Conservation (phyloP, 2,329 filamentous ascomycete genomes). For the Leptographium procerum region DNA sequence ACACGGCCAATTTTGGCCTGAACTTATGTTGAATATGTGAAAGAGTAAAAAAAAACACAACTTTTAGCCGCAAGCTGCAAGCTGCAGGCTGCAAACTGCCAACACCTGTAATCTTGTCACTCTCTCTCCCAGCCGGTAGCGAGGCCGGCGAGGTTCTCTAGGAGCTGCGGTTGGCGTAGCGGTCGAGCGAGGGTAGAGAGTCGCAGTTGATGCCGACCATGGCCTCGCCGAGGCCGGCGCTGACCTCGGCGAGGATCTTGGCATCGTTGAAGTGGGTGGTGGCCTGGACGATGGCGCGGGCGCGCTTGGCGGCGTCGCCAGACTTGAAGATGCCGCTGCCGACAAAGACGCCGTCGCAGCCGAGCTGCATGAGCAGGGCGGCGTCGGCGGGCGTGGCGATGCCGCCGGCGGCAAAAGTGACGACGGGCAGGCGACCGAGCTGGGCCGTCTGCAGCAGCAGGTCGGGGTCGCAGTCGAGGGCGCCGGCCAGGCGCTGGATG, state of each 20-base stretch:
- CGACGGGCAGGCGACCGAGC: slow-evolving; percentile 79
- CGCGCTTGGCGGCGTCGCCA: slow-evolving; percentile 78
- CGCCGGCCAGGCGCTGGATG: slow-evolving; percentile 63
- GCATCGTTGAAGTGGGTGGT: slow-evolving; percentile 84
- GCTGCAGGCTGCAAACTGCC: too few relatives aligned
- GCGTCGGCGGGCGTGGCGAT: slow-evolving; percentile 98
- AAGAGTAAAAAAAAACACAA: too few relatives aligned
- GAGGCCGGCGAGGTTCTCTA: too few relatives aligned
- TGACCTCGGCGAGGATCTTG: slow-evolving; percentile 76
- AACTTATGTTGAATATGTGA: not conserved
- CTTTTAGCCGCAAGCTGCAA: too few relatives aligned
- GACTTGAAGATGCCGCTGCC: slow-evolving; percentile 97
- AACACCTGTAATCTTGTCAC: too few relatives aligned
- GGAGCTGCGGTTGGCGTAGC: not conserved
- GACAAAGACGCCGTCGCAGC: slow-evolving; percentile 96
- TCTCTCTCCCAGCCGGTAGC: too few relatives aligned
- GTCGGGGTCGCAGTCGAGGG: slow-evolving; percentile 66
- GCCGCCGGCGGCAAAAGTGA: slow-evolving; percentile 97
- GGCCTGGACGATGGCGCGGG: slow-evolving; percentile 88
- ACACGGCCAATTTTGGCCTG: too few relatives aligned
- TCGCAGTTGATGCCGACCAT: slow-evolving; percentile 75
- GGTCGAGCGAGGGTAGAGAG: not conserved
- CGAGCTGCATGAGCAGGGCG: slow-evolving; percentile 95
- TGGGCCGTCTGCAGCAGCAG: slow-evolving; percentile 79
- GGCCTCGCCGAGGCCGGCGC: slow-evolving; percentile 83